phyloP scores from a whole-genome alignment of 1,284 basidiomycete species.

The Moesziomyces sp. region DNA sequence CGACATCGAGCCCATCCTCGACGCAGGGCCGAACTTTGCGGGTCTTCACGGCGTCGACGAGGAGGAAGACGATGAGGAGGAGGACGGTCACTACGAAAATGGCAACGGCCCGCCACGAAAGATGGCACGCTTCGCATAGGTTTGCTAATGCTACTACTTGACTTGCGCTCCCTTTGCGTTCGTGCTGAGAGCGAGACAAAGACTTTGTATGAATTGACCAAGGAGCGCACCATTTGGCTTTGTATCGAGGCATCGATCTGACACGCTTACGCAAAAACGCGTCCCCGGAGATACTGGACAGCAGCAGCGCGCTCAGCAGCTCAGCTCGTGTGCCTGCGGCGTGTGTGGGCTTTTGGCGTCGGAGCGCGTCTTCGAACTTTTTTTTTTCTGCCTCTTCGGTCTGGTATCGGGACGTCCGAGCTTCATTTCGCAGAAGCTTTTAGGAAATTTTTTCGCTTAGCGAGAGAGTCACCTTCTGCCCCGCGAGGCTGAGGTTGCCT shows the following conservation, averaged over 20 bases:
- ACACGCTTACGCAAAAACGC: no score
- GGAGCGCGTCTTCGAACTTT: not conserved
- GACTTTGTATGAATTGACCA: no score
- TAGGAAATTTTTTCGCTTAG: conserved; percentile 15
- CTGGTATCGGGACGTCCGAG: conserved; percentile 1
- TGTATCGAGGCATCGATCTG: no score
- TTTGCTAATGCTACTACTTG: not conserved
- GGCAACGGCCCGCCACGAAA: conserved; percentile 39
- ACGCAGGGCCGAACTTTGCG: conserved; percentile 14
- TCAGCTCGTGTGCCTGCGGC: no score
- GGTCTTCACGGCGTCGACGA: conserved; percentile 17
- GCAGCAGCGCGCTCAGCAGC: no score
- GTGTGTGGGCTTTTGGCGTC: not conserved
- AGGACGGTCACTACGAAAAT: conserved; percentile 21
- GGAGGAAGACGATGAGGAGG: conserved; percentile 27
- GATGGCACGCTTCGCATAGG: conserved; percentile 36
- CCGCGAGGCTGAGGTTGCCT: not conserved
- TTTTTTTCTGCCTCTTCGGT: conserved; percentile 7
- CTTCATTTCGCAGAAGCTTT: not conserved
- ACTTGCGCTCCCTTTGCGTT: no score
- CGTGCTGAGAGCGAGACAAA: not conserved
- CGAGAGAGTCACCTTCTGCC: conserved; percentile 9
- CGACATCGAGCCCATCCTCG: conserved; percentile 56
- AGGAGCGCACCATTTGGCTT: not conserved
- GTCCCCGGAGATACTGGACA: no score